A percentile compares a stretch with the other conserved stretches of the same genome.
Conservation (phyloP, 441 rosid species). For the Euphorbia neoarborescens region DNA sequence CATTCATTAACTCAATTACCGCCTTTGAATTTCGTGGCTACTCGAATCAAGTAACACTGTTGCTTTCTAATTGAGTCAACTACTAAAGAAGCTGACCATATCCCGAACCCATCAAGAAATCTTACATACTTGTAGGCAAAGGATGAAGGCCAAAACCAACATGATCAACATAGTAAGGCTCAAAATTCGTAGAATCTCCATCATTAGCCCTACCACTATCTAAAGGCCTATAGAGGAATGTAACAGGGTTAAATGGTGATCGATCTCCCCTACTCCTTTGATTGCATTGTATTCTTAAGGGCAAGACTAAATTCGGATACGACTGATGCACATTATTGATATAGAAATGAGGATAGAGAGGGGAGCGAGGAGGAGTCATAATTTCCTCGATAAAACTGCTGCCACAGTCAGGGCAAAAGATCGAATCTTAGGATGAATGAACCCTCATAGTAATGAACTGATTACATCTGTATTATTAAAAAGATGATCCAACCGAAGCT, state of each 20-base stretch:
- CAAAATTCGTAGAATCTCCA: slow-evolving; percentile 27
- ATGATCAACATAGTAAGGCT: slow-evolving; percentile 49
- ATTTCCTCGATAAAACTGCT: slow-evolving; percentile 45
- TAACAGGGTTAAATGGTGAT: slow-evolving; percentile 52
- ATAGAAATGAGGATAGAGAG: slow-evolving; percentile 23
- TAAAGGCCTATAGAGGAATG: slow-evolving; percentile 39
- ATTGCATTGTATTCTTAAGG: slow-evolving; percentile 26
- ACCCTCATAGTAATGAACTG: slow-evolving; percentile 26
- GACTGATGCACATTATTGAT: slow-evolving; percentile 20
- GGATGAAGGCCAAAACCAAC: slow-evolving; percentile 51
- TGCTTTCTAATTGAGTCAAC: slow-evolving; percentile 40
- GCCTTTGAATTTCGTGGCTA: slow-evolving; percentile 52
- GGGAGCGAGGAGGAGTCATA: slow-evolving; percentile 12
- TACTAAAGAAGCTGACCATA: slow-evolving; percentile 56
- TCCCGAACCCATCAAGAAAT: slow-evolving; percentile 57
- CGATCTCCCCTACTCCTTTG: slow-evolving; percentile 36
- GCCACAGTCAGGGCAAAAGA: slow-evolving; percentile 43
- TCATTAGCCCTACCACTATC: slow-evolving; percentile 24
- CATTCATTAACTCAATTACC: slow-evolving; percentile 57
- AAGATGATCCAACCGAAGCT: slow-evolving; percentile 33
- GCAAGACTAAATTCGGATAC: slow-evolving; percentile 13
- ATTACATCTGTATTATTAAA: slow-evolving; percentile 55
- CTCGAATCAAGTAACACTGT: slow-evolving; percentile 34
- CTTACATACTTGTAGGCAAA: slow-evolving; percentile 46
- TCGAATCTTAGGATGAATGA: slow-evolving; percentile 19